Conservation (phyloP, 2,329 filamentous ascomycete species). For the Pochonia chlamydosporia region DNA sequence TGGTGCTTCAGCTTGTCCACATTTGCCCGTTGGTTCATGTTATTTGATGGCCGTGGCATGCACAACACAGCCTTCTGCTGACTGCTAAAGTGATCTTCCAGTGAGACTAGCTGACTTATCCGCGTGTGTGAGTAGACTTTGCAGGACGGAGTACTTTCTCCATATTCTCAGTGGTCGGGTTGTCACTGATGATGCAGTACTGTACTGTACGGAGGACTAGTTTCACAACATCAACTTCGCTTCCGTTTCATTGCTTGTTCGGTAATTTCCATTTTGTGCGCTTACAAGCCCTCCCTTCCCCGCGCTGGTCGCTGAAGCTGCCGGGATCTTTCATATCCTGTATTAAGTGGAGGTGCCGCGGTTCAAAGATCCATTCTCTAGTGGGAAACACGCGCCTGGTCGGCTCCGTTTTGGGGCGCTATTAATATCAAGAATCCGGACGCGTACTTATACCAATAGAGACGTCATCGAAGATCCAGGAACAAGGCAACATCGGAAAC, state of each 20-base stretch:
- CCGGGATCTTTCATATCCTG: not conserved
- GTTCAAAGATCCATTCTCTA: not conserved
- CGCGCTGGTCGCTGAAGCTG: not conserved
- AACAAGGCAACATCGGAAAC: conserved; percentile 2
- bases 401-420: not conserved
- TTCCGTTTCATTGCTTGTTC: no score
- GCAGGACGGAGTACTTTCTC: no score
- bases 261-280: not conserved
- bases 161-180: no score
- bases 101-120: conserved; percentile 1
- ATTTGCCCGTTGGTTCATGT: not conserved
- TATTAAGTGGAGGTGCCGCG: not conserved
- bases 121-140: conserved; percentile 3
- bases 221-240: no score
- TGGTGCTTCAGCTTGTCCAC: not conserved
- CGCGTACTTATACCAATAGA: not conserved
- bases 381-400: not conserved
- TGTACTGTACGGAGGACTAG: no score
- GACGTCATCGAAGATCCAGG: conserved; percentile 1
- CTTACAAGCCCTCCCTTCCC: not conserved
- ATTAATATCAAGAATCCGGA: not conserved
- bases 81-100: not conserved
- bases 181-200: no score
- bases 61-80: not conserved
- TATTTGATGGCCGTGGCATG: not conserved